Evolutionary conservation across 2,329 filamentous ascomycete species (phyloP).

Genomic region (Microsporum canis): DNA sequence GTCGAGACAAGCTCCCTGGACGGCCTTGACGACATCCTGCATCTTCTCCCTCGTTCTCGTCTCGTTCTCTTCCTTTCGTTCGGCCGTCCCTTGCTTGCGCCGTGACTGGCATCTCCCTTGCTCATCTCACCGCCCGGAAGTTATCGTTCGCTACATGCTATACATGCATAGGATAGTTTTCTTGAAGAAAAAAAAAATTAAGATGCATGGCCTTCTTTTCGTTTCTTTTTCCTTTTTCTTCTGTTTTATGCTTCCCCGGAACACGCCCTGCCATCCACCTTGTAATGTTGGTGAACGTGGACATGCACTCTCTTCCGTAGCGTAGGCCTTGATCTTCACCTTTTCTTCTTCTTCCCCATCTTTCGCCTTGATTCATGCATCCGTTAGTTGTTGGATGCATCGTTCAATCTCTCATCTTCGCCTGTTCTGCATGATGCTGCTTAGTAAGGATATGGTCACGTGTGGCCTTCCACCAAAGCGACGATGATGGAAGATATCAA

Average conservation of each 20-base stretch:
- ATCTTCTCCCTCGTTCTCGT: neutral
- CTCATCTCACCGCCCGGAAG: neutral
- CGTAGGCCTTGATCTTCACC: neutral
- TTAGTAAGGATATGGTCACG: too few species aligned
- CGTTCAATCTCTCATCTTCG: too few species aligned
- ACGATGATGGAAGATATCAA: neutral
- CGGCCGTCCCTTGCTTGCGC: too few species aligned
- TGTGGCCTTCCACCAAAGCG: neutral
- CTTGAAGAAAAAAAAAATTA: too few species aligned
- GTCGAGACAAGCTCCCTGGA: neutral
- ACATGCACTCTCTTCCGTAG: neutral
- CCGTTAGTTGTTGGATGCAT: too few species aligned
- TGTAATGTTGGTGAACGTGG: neutral
- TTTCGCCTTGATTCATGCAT: too few species aligned
- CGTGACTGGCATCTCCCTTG: neutral
- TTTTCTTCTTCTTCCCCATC: neutral
- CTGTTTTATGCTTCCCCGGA: too few species aligned
- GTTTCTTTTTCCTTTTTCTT: neutral
- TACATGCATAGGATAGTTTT: too few species aligned
- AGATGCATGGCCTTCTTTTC: neutral
- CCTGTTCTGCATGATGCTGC: too few species aligned
- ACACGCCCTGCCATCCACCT: neutral
- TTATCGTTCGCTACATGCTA: too few species aligned
- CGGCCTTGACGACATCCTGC: neutral
- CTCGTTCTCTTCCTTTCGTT: neutral